Base-by-base conservation (phyloP, 2,329 filamentous ascomycete genomes). In the Calonectria montana region DNA sequence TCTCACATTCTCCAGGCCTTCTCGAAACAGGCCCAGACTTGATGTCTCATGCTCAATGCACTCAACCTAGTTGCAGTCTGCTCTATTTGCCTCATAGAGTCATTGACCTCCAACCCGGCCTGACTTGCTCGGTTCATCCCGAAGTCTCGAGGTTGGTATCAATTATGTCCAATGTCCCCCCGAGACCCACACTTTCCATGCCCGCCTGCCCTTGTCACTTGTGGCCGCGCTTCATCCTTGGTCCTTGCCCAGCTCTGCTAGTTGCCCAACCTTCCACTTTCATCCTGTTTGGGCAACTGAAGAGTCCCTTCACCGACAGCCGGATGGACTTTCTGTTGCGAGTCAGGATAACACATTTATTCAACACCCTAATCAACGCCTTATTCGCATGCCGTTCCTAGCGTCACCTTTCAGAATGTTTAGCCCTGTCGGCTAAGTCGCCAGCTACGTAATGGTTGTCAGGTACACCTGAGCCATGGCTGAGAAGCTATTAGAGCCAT, bases 131-230 rank as follows among this genome's bases (percentile, higher is more conserved):
- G 59, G 67, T 65, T 50, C 31, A 53, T 76, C 63, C 76, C 71
- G 69, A 70, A 69, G 77, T 78, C 65, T 69, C 69, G 77, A 68
- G 67, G 65, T 68, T 65, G 37, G 50, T 47, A 43, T 63, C 50
- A 74, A 50, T 63, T 39, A 23, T 50, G 39, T 31, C 27, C 59
- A 57, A n/a, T n/a, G 37, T 43, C 35, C 55, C 31, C 23, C n/a
- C 48, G 35, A n/a, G 53, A 10, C 29, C 31, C 37, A 65, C 67
- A 65, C 29, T 37, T 69, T 39, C 43, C 62, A 71, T 65, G 62
- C 47, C 53, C 35, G 31, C n/a, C 23, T 35, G 21, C 13, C 53
- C 53, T 18, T 59, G 53, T 39, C 31, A 31, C 53, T 21, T 59
- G 53, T 23, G 37, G 31, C 21, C 37, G 62, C 76, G 45, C 59